These are phyloP conservation scores for Chaetomium sp. DNA, from an alignment of 2,329 filamentous ascomycete genomes.

Conservation along the genomic window DNA sequence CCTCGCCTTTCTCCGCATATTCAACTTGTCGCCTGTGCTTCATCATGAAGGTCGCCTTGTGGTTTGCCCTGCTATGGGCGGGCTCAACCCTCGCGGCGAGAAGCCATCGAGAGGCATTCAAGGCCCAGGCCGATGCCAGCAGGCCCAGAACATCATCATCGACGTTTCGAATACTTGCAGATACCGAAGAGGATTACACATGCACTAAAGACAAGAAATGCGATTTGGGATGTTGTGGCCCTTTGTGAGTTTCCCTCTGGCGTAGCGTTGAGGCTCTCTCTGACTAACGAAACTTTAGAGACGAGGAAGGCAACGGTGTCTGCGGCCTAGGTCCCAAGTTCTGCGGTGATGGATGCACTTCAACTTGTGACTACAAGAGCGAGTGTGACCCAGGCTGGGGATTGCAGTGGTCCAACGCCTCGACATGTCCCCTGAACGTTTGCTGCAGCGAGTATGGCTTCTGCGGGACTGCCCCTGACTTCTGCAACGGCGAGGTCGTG, in stretches of 20 bases:
- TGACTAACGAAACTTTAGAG: not conserved
- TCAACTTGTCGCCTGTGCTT: not conserved
- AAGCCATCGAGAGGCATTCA: slow-evolving; percentile 1
- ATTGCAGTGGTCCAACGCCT: slow-evolving; percentile 6
- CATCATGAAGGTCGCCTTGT: slow-evolving; percentile 5
- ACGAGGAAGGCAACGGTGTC: not conserved
- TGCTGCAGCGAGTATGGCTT: slow-evolving; percentile 43
- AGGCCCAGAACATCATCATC: not conserved
- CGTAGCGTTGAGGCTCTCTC: not conserved
- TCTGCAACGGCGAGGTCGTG: slow-evolving; percentile 33
- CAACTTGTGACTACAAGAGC: slow-evolving; percentile 8
- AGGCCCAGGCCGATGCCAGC: slow-evolving; percentile 1
- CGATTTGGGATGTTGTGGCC: slow-evolving; percentile 5
- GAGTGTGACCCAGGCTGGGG: slow-evolving; percentile 20
- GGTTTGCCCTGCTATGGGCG: not conserved
- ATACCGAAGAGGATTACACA: not conserved
- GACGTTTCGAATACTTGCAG: not conserved
- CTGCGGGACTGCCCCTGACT: slow-evolving; percentile 39
- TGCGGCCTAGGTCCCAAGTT: slow-evolving; percentile 7
- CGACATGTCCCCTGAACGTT: slow-evolving; percentile 43
- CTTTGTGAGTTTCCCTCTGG: not conserved
- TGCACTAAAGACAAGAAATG: slow-evolving; percentile 8
- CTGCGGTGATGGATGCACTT: slow-evolving; percentile 16
- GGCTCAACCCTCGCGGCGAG: not conserved
- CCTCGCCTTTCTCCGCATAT: not conserved